Conservation (phyloP, 2,329 filamentous ascomycete genomes). For the Alternaria postmessia region DNA sequence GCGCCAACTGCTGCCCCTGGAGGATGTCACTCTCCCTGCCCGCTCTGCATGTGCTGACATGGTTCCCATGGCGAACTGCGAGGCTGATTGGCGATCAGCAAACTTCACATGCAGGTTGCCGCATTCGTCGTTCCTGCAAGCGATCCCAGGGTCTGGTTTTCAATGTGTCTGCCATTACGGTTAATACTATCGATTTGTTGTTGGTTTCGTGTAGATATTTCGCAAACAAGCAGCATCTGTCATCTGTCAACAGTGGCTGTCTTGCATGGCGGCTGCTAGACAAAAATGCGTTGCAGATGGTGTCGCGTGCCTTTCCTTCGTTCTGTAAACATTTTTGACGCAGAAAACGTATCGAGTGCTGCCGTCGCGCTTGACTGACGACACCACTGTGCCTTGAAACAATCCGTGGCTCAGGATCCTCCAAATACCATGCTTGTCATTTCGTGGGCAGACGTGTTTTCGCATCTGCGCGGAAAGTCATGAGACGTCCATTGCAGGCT, state of each 20-base stretch:
- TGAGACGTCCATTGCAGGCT: background rate
- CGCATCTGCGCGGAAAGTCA: background rate
- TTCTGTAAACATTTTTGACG: constrained; percentile 34
- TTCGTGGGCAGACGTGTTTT: background rate
- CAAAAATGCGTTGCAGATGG: background rate
- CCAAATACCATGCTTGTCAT: background rate
- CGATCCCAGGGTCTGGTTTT: constrained; percentile 6
- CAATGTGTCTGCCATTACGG: constrained; percentile 4
- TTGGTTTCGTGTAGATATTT: background rate
- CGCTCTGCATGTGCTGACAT: constrained; percentile 20
- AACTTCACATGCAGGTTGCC: constrained; percentile 20
- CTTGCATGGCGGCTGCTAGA: background rate
- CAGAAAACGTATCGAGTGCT: constrained; percentile 27
- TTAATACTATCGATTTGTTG: constrained; percentile 4
- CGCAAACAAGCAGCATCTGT: constrained; percentile 2
- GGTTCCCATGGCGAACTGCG: constrained; percentile 19
- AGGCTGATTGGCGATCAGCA: constrained; percentile 14
- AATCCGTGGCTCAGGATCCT: constrained; percentile 8
- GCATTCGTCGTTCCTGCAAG: constrained; percentile 13
- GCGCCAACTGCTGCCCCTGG: constrained; percentile 1
- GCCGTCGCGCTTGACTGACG: background rate
- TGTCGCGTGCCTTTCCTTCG: constrained; percentile 19
- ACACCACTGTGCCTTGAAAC: constrained; percentile 24
- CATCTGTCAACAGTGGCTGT: constrained; percentile 1
- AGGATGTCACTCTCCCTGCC: background rate